Base-by-base conservation (phyloP, 2,329 filamentous ascomycete species). In the Penicillium janthinellum region DNA sequence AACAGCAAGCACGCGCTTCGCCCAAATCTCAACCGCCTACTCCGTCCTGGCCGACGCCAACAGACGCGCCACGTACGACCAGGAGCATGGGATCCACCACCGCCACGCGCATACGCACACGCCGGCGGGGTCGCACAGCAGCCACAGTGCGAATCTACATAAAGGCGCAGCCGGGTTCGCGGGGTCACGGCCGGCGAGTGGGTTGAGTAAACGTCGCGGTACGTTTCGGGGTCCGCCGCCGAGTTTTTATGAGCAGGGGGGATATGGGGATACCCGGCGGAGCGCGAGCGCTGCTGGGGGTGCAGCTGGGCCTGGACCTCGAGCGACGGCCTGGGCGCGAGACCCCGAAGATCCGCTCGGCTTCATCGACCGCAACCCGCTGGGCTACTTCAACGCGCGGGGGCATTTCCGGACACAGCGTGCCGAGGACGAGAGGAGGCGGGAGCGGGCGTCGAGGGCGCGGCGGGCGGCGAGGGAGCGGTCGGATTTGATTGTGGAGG, bases 221-320 rank as follows among this genome's bases (percentile, higher is more conserved):
- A 83, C 88, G 4, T 97, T 96, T 76, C 86, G 85, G 20, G 94
- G 94, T 0, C 94, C 95, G 3, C 93, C 95, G 53, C 93, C 94
- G 0, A 91, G 87, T 64, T 98, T 97, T 79, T 97, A 92, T 76
- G 84, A 88, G 17, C 88, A 84, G 62, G 92, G 92, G 4, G 91
- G 90, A 3, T 96, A 92, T 84, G 91, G 90, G 50, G 74, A 79
- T 2, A 90, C 25, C 5, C 5, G 25, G 25, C 25, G 25, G 25
- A 28, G 5, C 6, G 25, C 25, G 25, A 28, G 25, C 25, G 25
- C 25, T 28, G 25, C 25, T 28, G 28, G 5, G 28, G 28, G 28
- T 31, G 4, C 28, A 6, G 28, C 28, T 31, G 28, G 28, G 4
- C 28, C 28, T 31, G 28, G 28, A 6, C 28, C 28, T 31, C 3